These are phyloP conservation scores for Batkoa obscura DNA, from an alignment of 371 early-diverging fungal genomes.

Conservation along the genomic window DNA sequence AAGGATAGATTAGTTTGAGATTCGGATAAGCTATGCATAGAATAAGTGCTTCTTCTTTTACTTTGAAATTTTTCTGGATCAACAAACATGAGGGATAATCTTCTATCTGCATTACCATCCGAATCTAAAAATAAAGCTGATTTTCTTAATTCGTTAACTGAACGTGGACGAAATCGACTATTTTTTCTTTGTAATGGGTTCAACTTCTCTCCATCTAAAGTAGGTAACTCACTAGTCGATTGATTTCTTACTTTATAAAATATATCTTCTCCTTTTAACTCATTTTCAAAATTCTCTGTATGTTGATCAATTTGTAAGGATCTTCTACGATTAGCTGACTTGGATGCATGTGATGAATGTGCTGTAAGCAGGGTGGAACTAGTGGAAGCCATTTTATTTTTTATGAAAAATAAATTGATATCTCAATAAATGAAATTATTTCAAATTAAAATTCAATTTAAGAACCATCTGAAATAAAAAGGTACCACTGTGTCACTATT, in stretches of 20 bases:
- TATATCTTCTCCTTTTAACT: not conserved
- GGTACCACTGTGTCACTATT: too few species aligned
- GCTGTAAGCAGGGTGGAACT: too few species aligned
- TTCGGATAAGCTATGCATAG: not conserved
- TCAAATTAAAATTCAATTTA: too few species aligned
- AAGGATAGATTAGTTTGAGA: not conserved
- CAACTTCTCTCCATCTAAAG: not conserved
- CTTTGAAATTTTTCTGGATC: not conserved
- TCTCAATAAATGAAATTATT: too few species aligned
- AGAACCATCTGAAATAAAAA: too few species aligned
- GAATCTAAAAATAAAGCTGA: slow-evolving; percentile 1
- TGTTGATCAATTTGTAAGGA: not conserved
- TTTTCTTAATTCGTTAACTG: not conserved
- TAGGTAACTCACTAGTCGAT: not conserved
- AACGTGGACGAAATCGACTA: not conserved
- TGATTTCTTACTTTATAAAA: not conserved
- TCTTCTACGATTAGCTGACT: not conserved
- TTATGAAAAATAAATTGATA: too few species aligned
- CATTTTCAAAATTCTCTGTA: too few species aligned
- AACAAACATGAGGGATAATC: slow-evolving; percentile 1
- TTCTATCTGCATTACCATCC: not conserved
- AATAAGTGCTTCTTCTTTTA: not conserved
- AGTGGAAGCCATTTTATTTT: too few species aligned
- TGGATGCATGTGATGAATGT: too few species aligned
- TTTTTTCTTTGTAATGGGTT: not conserved